Evolutionary conservation across 306 rosid genomes (phyloP), one percentile per base, ranked within the genome.

Genomic region (Acacia acuminata): DNA sequence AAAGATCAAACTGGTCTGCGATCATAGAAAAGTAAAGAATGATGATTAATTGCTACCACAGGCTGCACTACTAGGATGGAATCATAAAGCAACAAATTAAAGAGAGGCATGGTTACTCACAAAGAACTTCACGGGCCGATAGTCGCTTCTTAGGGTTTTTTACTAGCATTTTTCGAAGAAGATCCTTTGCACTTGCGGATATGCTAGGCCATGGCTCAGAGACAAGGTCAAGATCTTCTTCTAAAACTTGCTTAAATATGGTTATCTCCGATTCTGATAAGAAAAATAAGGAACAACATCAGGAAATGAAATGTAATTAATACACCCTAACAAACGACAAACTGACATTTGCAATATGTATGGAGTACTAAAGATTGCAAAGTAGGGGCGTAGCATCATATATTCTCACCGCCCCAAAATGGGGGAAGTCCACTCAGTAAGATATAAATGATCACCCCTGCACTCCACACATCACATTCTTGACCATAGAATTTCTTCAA

Each of bases 161-260:
- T 38, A 87, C 34, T 77, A 96, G 99, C 98, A 96, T 94, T 87
- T 83, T 90, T 72, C 89, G 90, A 83, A 96, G 94, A 85, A 96
- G 90, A 84, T 94, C 99, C 88, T 96, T 94, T 64, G 97, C 99
- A 63, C 94, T 82, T 36, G 86, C 94, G 12, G 99, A 94, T 89
- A 96, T 92, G 75, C 79, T 90, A 16, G 99, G 99, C 98, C 99
- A 96, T 22, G 99, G 99, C 79, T 96, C 99, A 83, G 99, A 94
- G 42, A 83, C 51, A 81, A 94, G 94, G 87, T 96, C 98, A 68
- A 92, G 99, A 6, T 96, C 94, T 0, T 98, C 98, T 88, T 87
- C 92, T 78, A 96, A 89, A 87, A 96, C 99, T 88, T 94, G 97
- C 89, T 94, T 96, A 92, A 96, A 94, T 85, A 96, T 96, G 84